phyloP scores from a whole-genome alignment of 768 basidiomycete genomes.

The Phaeolepiota aurea region DNA sequence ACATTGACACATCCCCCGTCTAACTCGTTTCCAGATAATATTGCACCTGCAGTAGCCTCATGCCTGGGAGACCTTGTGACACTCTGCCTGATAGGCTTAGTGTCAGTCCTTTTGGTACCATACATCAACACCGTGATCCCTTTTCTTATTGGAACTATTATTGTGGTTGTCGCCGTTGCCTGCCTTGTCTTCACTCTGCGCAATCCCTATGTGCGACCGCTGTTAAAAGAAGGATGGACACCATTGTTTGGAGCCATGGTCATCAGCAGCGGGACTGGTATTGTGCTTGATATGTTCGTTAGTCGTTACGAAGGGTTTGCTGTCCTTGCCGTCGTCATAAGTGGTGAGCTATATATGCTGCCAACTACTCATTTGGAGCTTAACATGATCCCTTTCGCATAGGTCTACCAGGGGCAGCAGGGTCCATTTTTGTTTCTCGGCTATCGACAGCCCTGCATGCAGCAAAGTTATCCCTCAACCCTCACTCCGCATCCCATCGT shows the following conservation, averaged over 20 bases:
- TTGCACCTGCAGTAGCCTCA: slow-evolving; percentile 88
- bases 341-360: slow-evolving; percentile 39
- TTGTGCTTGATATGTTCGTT: slow-evolving; percentile 87
- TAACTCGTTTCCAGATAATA: slow-evolving; percentile 59
- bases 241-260: slow-evolving; percentile 88
- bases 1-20: background rate
- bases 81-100: slow-evolving; percentile 68
- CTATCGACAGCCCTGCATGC: slow-evolving; percentile 85
- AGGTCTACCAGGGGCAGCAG: slow-evolving; percentile 86
- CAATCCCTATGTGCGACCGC: slow-evolving; percentile 61
- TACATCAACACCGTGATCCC: slow-evolving; percentile 61
- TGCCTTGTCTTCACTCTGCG: slow-evolving; percentile 51
- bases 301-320: slow-evolving; percentile 84
- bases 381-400: background rate
- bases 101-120: slow-evolving; percentile 65
- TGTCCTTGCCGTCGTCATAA: slow-evolving; percentile 79
- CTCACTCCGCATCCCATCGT: slow-evolving; percentile 11
- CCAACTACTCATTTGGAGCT: background rate
- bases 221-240: slow-evolving; percentile 81
- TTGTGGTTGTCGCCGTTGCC: slow-evolving; percentile 34
- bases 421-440: slow-evolving; percentile 86
- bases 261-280: slow-evolving; percentile 81
- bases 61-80: slow-evolving; percentile 92
- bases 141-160: slow-evolving; percentile 40
- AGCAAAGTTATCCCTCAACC: slow-evolving; percentile 29